Evolutionary conservation across 2,329 filamentous ascomycete species (phyloP).

Genomic region (Sporothrix schenckii): DNA sequence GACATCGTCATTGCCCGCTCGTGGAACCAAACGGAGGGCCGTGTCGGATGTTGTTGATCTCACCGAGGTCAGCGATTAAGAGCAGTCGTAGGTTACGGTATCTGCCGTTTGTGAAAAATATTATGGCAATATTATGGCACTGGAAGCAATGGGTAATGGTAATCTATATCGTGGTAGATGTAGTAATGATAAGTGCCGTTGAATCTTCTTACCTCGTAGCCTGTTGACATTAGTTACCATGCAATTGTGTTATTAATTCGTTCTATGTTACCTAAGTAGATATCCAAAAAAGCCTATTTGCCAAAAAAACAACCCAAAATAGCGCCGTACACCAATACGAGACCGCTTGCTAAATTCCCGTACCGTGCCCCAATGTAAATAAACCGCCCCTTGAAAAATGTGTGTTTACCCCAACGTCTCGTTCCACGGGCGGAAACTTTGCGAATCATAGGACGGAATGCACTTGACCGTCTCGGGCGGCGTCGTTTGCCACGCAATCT

Average conservation of each 20-base stretch:
- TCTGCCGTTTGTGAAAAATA: no score
- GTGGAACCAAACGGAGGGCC: not conserved
- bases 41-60: not conserved
- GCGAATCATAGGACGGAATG: constrained; percentile 48
- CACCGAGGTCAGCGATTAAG: not conserved
- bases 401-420: constrained; percentile 35
- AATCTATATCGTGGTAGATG: no score
- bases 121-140: no score
- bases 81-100: no score
- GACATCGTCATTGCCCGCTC: not conserved
- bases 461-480: constrained; percentile 55
- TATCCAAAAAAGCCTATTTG: not conserved
- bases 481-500: constrained; percentile 49
- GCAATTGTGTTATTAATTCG: no score
- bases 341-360: not conserved
- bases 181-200: no score
- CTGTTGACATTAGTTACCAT: no score
- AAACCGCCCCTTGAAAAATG: not conserved
- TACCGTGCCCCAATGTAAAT: not conserved
- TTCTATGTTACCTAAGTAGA: not conserved
- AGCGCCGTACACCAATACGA: not conserved
- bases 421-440: constrained; percentile 51
- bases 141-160: no score
- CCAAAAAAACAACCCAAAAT: not conserved
- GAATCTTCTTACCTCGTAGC: no score